A percentile compares a stretch with the other conserved stretches of the same genome.
Conservation (phyloP, 176 grass and related monocot species). For the Avena eriantha region DNA sequence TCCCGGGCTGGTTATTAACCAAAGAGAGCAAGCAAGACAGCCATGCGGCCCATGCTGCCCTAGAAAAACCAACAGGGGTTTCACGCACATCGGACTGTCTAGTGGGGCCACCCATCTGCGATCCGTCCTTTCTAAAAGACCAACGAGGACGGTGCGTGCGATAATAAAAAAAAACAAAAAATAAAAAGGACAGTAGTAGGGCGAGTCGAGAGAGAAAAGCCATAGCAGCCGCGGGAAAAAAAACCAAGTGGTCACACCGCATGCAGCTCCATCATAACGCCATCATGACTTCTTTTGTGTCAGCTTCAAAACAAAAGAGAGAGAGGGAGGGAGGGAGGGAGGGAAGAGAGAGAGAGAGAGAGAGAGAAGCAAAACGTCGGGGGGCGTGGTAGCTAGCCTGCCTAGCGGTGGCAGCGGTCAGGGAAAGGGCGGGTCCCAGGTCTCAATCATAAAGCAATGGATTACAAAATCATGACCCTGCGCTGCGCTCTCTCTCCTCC, state of each 20-base stretch:
- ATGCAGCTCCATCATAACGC: slow-evolving; percentile 64
- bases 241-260: slow-evolving; percentile 49
- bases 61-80: too few species aligned
- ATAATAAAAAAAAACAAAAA: not conserved
- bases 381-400: not conserved
- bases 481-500: slow-evolving; percentile 10
- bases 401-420: slow-evolving; percentile 6
- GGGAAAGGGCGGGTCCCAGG: slow-evolving; percentile 35
- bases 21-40: too few species aligned
- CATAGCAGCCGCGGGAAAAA: not conserved
- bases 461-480: slow-evolving; percentile 91
- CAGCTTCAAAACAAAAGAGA: slow-evolving; percentile 53
- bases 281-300: slow-evolving; percentile 83
- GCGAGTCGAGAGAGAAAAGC: not conserved
- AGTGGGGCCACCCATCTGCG: too few species aligned
- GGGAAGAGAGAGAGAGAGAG: slow-evolving; percentile 25
- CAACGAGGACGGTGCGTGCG: not conserved
- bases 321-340: not conserved
- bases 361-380: not conserved
- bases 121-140: slow-evolving; percentile 39
- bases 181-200: not conserved
- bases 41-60: too few species aligned
- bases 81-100: too few species aligned
- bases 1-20: too few species aligned
- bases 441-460: slow-evolving; percentile 98